Evolutionary conservation across 176 grass and related monocot species (phyloP).

Genomic region (Thinopyrum elongatum): DNA sequence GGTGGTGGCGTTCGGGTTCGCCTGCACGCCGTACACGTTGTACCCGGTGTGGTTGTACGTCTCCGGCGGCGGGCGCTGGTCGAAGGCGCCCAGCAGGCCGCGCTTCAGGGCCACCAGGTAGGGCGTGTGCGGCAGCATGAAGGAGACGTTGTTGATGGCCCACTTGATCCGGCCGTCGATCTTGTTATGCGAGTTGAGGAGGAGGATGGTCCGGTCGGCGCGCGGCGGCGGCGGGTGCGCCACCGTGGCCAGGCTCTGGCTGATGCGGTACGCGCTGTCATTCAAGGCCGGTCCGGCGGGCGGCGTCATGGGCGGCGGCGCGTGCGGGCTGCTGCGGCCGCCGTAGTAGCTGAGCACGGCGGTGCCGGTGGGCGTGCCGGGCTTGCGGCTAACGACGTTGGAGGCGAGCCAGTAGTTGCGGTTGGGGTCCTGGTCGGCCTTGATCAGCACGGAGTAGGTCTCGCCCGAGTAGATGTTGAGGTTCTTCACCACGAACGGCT

Average conservation of each 20-base stretch:
- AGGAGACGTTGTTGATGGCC: conserved; percentile 82
- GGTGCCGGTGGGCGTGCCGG: conserved; percentile 47
- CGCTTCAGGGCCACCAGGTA: conserved; percentile 66
- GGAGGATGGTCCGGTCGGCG: conserved; percentile 57
- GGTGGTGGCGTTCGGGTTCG: conserved; percentile 37
- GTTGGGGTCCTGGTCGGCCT: conserved; percentile 62
- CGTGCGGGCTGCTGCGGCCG: conserved; percentile 26
- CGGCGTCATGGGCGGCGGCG: background rate
- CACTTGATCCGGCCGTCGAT: conserved; percentile 47
- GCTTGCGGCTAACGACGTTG: conserved; percentile 67
- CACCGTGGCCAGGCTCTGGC: conserved; percentile 46
- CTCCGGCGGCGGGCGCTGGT: conserved; percentile 50
- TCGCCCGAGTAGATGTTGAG: conserved; percentile 90
- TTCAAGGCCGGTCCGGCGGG: conserved; percentile 62
- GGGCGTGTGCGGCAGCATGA: conserved; percentile 54
- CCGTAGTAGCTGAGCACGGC: conserved; percentile 71
- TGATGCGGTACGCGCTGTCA: conserved; percentile 48
- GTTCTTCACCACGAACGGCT: conserved; percentile 79
- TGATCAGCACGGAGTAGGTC: conserved; percentile 83
- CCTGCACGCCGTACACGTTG: conserved; percentile 26
- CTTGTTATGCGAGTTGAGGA: conserved; percentile 81
- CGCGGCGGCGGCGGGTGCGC: conserved; percentile 47
- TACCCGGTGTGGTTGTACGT: conserved; percentile 54
- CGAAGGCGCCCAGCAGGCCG: conserved; percentile 37
- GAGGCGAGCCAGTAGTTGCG: conserved; percentile 81